Evolutionary conservation across 2,329 filamentous ascomycete genomes (phyloP), one percentile per base, ranked within the genome.

Genomic region (Diaporthe vexans): DNA sequence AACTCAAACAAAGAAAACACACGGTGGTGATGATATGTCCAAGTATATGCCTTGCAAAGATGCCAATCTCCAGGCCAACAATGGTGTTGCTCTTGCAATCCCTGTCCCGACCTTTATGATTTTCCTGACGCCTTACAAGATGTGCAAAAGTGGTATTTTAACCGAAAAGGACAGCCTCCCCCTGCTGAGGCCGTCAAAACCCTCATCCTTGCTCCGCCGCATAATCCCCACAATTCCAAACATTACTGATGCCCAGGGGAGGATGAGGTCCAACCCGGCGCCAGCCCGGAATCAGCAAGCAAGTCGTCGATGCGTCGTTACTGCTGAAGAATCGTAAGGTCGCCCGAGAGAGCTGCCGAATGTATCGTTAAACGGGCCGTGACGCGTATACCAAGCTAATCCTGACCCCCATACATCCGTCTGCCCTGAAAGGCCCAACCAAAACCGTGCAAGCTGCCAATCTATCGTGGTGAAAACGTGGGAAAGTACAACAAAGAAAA

Each of bases 291-390:
- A 61, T 58, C 56, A 52, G 46, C 70, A 57, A 46, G 46, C 70
- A 57, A 51, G 57, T 58, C 43, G 37, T 74, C 69, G 56, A 59
- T 48, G 29, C 52, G 10, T 69, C 10, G 58, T 33, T 61, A 43
- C 40, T 68, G 61, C 59, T 65, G 54, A 61, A 46, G 67, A 69
- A 29, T 59, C 57, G 43, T 71, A 68, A 9, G 21, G 40, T 15
- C 29, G 46, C 58, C 65, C 35, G 67, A 56, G 52, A 57, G 58
- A 74, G 58, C 65, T 58, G 46, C 56, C 54, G 52, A 52, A 46
- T 73, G 46, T 74, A 54, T 74, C 72, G 74, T 75, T 51, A 70
- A 61, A 57, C 51, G 70, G 54, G 51, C 68, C 74, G 56, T 76
- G 68, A 72, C 61, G 71, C 68, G 35, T 74, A 59, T 72, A 58